Base-by-base conservation (phyloP, 495 filamentous ascomycete species). In the Beverwykella pulmonaria region DNA sequence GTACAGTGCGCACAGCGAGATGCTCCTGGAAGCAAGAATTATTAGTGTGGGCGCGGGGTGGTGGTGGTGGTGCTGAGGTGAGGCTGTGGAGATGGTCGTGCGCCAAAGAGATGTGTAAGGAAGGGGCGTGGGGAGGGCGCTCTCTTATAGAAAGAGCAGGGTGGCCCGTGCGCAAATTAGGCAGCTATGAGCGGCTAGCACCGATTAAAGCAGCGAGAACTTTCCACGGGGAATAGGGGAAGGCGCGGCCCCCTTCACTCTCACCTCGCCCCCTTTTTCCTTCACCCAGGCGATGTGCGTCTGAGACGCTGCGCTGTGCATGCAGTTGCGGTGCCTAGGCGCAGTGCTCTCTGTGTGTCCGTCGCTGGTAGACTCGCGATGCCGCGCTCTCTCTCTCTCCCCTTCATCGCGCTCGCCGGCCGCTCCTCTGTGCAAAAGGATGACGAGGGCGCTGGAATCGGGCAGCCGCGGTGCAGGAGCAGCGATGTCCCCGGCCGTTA, bases 391-490 rank as follows among this genome's bases (percentile, higher is more conserved):
- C 15, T 20, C 34, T 30, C 53, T 44, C 15, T 34, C 20, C 5
- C 23, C 19, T n/a, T 15, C 54, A 6, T 20, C 54, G 30, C 32
- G 19, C 19, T 22, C 26, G 19, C 32, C 36, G 30, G 2, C 36
- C 32, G 20, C 54, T 12, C 32, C 56, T 48, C 39, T n/a, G 34
- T 44, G 4, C 52, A 32, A 19, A 15, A 44, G 15, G 41, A 49
- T 32, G 56, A 48, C 56, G 36, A 32, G 2, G 9, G 27, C 12
- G 10, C 27, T 22, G 32, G 29, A 9, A 49, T 59, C 56, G 56
- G 56, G 56, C 56, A 59, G 56, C 56, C n/a, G 23, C 56, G 56
- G 56, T 26, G 56, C 36, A 5, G 4, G 9, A 14, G 27, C 19
- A 22, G 17, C 30, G 32, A 7, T 10, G 14, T 7, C 36, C 36